Evolutionary conservation across 2,329 filamentous ascomycete genomes (phyloP), one percentile per base, ranked within the genome.

Genomic region (Penicillium sp.): DNA sequence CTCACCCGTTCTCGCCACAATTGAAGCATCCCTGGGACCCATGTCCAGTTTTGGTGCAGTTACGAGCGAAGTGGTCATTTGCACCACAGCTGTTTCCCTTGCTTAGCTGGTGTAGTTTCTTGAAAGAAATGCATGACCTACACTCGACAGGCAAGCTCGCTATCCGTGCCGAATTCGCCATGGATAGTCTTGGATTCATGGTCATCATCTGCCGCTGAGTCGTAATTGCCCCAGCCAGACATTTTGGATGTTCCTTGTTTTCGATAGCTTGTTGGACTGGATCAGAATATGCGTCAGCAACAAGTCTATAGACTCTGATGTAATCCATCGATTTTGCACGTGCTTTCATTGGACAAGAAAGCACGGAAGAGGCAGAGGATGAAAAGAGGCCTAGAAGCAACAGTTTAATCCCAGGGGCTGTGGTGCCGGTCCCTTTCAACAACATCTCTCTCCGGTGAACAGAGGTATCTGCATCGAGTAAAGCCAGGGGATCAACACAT

Each of bases 1-100:
- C 55, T 60, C 59, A 70, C 72, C 74, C 69, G 62, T 73, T 67
- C 64, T 78, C 62, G 36, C 71, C 72, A 56, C 75, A 77, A 17
- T 24, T 26, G 21, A 40, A 24, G 21, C 36, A 40, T 26, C 4
- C n/a, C n/a, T n/a, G n/a, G n/a, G 26, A 27, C 40, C 39, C 24
- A 10, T 27, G 40, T 1, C 34, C 23, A 8, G 4, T 18, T 27
- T 76, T 71, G 3, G 75, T 69, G 49, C 77, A 80, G 13, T 78
- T 73, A 15, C 71, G 70, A 29, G 68, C 67, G 49, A 73, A 74
- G 54, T 75, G 72, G 26, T 66, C 69, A 41, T 63, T 53, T 13
- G 60, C 56, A 48, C 71, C 70, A 52, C 72, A 75, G 50, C 70
- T 73, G 26, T 36, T 43, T 20, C 37, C n/a, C 30, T 23, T 10